A percentile compares a stretch with the other conserved stretches of the same genome.
Evolutionary conservation across 2,329 filamentous ascomycete species (phyloP).

Genomic region (Cadophora sp.): DNA sequence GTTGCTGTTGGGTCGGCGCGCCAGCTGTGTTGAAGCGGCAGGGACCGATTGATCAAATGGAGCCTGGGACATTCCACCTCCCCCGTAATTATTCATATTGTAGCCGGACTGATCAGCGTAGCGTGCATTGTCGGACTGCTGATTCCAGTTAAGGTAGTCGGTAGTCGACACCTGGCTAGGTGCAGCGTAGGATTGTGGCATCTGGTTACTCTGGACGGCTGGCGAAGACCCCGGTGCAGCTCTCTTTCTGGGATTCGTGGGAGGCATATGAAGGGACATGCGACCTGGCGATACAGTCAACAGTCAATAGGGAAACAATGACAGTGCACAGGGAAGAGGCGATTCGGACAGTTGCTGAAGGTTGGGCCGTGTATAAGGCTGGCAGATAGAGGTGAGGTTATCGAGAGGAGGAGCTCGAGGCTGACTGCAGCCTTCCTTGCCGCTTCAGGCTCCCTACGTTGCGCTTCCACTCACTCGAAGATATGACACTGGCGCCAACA

Average conservation of each 20-base stretch:
- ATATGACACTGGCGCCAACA: conserved; percentile 5
- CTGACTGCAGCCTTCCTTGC: conserved; percentile 44
- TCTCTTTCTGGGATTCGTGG: conserved; percentile 70
- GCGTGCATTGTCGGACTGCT: conserved; percentile 45
- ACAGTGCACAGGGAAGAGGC: neutral
- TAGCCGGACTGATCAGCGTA: conserved; percentile 46
- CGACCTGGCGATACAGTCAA: conserved; percentile 23
- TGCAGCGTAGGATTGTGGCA: conserved; percentile 57
- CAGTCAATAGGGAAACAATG: conserved; percentile 22
- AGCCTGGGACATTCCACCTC: conserved; percentile 35
- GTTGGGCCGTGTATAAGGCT: neutral
- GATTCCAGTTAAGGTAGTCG: conserved; percentile 61
- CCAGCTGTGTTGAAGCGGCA: conserved; percentile 43
- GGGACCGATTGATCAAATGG: conserved; percentile 39
- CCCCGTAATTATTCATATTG: conserved; percentile 39
- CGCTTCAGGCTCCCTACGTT: conserved; percentile 30
- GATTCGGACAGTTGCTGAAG: neutral
- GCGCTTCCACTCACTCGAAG: conserved; percentile 30
- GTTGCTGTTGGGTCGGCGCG: conserved; percentile 44
- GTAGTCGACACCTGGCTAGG: conserved; percentile 55
- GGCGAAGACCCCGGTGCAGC: conserved; percentile 75
- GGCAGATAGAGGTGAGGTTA: conserved; percentile 23
- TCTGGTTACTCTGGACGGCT: conserved; percentile 59
- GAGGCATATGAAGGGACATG: conserved; percentile 41
- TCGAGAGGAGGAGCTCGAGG: conserved; percentile 35